A percentile compares a stretch with the other conserved stretches of the same genome.
These are phyloP conservation scores for Dictyostelium brefeldianum DNA, from an alignment of 78 protist genomes.

Conservation along the genomic window DNA sequence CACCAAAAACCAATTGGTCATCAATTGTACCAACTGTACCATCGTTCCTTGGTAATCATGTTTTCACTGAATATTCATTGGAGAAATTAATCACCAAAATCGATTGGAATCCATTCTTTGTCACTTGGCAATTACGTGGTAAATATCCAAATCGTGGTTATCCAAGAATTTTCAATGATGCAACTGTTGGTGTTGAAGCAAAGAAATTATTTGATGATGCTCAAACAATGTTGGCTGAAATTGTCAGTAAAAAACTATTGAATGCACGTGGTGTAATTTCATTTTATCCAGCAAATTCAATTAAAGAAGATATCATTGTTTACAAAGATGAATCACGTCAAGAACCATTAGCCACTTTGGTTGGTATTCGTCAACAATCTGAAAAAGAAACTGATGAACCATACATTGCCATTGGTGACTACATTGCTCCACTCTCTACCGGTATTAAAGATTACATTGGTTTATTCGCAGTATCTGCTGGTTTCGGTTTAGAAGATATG, in stretches of 20 bases:
- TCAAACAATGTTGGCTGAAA: slow-evolving; percentile 84
- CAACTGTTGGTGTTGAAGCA: slow-evolving; percentile 95
- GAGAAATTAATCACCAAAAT: slow-evolving; percentile 89
- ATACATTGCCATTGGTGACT: slow-evolving; percentile 95
- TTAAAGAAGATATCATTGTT: slow-evolving; percentile 94
- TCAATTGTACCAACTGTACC: slow-evolving; percentile 53
- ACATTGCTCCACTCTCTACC: slow-evolving; percentile 93
- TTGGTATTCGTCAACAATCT: slow-evolving; percentile 97
- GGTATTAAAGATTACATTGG: slow-evolving; percentile 95
- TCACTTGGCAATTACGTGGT: slow-evolving; percentile 97
- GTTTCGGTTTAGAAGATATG: slow-evolving; percentile 94
- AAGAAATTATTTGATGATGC: slow-evolving; percentile 95
- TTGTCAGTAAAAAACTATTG: slow-evolving; percentile 80
- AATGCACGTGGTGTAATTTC: slow-evolving; percentile 91
- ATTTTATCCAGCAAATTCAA: slow-evolving; percentile 95
- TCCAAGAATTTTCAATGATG: slow-evolving; percentile 98
- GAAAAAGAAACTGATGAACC: slow-evolving; percentile 92
- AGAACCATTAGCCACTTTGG: slow-evolving; percentile 55
- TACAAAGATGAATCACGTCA: slow-evolving; percentile 90
- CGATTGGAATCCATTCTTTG: slow-evolving; percentile 98
- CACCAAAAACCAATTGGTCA: slow-evolving; percentile 81
- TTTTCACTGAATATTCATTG: slow-evolving; percentile 83
- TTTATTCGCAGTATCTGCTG: slow-evolving; percentile 92
- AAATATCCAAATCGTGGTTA: slow-evolving; percentile 98
- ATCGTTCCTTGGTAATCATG: slow-evolving; percentile 56